Conservation (phyloP, 1,284 basidiomycete genomes). For the Pulveroboletus sp. region DNA sequence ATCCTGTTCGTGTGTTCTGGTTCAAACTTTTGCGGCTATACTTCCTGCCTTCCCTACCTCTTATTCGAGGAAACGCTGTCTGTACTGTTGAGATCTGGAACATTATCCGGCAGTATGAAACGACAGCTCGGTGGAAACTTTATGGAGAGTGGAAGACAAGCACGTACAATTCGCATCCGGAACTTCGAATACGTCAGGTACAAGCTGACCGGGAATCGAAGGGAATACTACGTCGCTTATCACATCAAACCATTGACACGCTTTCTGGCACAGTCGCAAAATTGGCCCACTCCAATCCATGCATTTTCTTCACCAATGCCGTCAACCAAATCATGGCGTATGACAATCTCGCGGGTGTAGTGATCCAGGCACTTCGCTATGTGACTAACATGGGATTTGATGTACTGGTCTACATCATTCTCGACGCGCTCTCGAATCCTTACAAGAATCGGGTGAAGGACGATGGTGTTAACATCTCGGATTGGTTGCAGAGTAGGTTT, state of each 20-base stretch:
- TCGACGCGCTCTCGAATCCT: conserved; percentile 88
- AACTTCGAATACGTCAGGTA: conserved; percentile 69
- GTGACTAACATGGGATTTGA: conserved; percentile 93
- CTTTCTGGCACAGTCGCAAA: conserved; percentile 91
- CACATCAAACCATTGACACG: conserved; percentile 80
- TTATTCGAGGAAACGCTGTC: conserved; percentile 84
- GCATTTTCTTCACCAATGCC: conserved; percentile 87
- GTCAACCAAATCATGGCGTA: conserved; percentile 97
- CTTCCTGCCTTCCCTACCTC: conserved; percentile 84
- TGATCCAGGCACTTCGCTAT: conserved; percentile 90
- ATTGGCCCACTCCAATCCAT: conserved; percentile 91
- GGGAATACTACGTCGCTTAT: conserved; percentile 76
- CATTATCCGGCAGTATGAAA: conserved; percentile 78
- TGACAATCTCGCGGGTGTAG: conserved; percentile 89
- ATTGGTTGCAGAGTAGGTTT: conserved; percentile 90
- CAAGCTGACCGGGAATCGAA: conserved; percentile 80
- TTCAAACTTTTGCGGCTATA: conserved; percentile 77
- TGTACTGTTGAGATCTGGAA: conserved; percentile 89
- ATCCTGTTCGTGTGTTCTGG: conserved; percentile 75
- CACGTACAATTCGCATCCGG: conserved; percentile 70
- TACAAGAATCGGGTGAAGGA: conserved; percentile 85
- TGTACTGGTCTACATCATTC: conserved; percentile 84
- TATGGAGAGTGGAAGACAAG: conserved; percentile 95
- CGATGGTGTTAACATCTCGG: conserved; percentile 88
- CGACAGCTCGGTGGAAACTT: conserved; percentile 80